These are phyloP conservation scores for Cornus kousa DNA, from an alignment of 148 eudicot genomes.

Conservation along the genomic window DNA sequence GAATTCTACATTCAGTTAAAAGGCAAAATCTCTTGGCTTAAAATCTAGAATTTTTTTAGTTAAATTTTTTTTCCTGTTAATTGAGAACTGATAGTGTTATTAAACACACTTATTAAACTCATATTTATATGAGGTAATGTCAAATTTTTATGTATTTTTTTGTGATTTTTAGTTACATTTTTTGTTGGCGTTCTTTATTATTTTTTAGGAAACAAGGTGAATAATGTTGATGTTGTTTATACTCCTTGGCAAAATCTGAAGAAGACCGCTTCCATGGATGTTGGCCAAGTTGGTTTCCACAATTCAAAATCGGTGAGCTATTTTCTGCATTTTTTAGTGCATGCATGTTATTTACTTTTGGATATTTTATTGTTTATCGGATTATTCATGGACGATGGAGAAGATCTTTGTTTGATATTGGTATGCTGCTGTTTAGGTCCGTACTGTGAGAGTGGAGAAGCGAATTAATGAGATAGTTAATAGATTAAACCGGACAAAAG, in stretches of 20 bases:
- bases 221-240: conserved; percentile 93
- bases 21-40: not conserved
- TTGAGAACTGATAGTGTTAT: not conserved
- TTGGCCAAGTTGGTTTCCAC: conserved; percentile 95
- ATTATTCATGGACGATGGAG: not conserved
- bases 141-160: not conserved
- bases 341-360: not conserved
- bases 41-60: too few species aligned
- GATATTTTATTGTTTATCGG: not conserved
- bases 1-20: not conserved
- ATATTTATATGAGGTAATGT: not conserved
- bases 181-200: conserved; percentile 7
- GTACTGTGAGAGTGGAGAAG: conserved; percentile 78
- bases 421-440: conserved; percentile 43
- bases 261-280: conserved; percentile 99
- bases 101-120: too few species aligned
- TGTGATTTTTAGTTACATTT: not conserved
- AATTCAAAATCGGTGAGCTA: conserved; percentile 67
- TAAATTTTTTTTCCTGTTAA: not conserved
- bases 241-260: conserved; percentile 95
- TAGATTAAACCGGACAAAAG: conserved; percentile 72
- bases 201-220: conserved; percentile 86
- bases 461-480: conserved; percentile 78
- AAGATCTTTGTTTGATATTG: not conserved
- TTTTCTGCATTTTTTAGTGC: conserved; percentile 7